Base-by-base conservation (phyloP, 805 yeast species). In the Candida pseudofarinosa region DNA sequence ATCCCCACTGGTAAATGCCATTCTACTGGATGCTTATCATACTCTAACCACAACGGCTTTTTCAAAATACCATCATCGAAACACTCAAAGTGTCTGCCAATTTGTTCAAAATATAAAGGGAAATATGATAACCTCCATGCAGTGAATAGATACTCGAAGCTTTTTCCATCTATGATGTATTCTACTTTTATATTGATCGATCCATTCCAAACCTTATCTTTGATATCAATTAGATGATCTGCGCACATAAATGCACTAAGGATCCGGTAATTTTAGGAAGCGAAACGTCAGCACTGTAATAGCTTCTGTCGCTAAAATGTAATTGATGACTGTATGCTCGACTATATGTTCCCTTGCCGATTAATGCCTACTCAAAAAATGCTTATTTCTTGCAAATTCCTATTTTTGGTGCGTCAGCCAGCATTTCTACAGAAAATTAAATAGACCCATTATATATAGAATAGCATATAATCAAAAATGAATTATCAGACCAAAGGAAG, bases 1-100 rank as follows among this genome's bases (percentile, higher is more conserved):
- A 84, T 62, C 0, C 96, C 96, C 1, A 82, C 59, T 0, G 96
- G 96, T 47, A 79, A 67, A 49, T 85, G 79, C 95, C 97, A 88
- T 39, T 75, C 71, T 23, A 89, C 47, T 0, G 93, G 88, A 1
- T 72, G 79, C 3, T 65, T 73, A 26, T 81, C 83, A 54, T 69
- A 75, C 48, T 80, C 88, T 30, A 88, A 68, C 95, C 95, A 88
- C 63, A 66, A 40, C 1, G 65, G 60, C 53, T 45, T 1, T 44
- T 26, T 37, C 48, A 34, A 4, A 43, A 62, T 14, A 52, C 44
- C 16, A 37, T 47, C 43, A 50, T 44, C 33, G 32, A 56, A 59
- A 2, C 65, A 55, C 28, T 58, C 51, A 43, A 80, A 74, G 52
- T 62, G 76, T 0, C 45, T 44, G 3, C 71, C 51, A 0, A 81